Evolutionary conservation across 2,329 filamentous ascomycete genomes (phyloP).

Genomic region (Huntiella decipiens): DNA sequence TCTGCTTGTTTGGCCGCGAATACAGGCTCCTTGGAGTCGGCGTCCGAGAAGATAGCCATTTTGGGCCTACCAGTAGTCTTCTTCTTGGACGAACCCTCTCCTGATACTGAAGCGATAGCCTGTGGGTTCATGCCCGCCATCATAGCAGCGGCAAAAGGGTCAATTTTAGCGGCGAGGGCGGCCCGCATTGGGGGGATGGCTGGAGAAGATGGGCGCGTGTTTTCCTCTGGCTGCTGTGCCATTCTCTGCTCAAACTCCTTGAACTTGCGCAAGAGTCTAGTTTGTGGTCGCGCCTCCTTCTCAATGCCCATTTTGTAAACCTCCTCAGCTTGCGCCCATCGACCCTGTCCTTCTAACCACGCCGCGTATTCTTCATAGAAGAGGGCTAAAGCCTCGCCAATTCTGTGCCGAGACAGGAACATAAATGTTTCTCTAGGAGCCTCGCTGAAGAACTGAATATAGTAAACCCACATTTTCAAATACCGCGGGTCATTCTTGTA

Average conservation of each 20-base stretch:
- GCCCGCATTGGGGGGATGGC: conserved; percentile 69
- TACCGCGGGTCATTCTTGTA: conserved; percentile 95
- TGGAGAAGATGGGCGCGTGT: conserved; percentile 55
- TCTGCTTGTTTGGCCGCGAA: conserved; percentile 48
- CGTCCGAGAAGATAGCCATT: conserved; percentile 39
- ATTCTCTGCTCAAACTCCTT: conserved; percentile 71
- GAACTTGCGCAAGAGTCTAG: conserved; percentile 73
- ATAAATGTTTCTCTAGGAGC: conserved; percentile 83
- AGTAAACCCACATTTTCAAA: conserved; percentile 81
- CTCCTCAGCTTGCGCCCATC: conserved; percentile 85
- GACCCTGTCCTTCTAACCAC: conserved; percentile 68
- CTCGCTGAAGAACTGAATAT: conserved; percentile 84
- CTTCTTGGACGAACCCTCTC: conserved; percentile 25
- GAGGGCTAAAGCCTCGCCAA: conserved; percentile 71
- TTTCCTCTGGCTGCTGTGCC: conserved; percentile 40
- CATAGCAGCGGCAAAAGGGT: conserved; percentile 51
- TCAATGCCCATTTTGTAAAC: conserved; percentile 83
- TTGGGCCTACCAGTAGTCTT: conserved; percentile 25
- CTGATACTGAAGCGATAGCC: conserved; percentile 31
- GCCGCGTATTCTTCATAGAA: conserved; percentile 95
- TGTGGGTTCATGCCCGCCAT: conserved; percentile 45
- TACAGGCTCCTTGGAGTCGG: conserved; percentile 9
- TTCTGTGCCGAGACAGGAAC: conserved; percentile 71
- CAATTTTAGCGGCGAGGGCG: conserved; percentile 66
- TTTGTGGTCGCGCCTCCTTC: conserved; percentile 63